phyloP scores from a whole-genome alignment of 23 red algal genomes.

The Chondrus crispus region DNA sequence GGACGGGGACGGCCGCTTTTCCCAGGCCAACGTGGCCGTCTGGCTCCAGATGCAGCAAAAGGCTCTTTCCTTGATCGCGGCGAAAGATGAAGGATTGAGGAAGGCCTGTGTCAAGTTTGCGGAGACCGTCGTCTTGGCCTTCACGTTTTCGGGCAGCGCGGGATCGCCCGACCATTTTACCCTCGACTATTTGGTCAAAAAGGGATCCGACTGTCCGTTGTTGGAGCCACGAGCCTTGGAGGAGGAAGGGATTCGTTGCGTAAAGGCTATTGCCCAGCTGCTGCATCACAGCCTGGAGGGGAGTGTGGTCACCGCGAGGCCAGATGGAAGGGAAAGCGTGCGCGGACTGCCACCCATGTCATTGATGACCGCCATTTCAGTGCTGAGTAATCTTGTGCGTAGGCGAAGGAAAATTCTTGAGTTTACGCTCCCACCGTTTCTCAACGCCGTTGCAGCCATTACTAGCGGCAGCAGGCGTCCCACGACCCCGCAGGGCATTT shows the following conservation, averaged over 20 bases:
- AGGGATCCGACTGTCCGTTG: constrained; percentile 13
- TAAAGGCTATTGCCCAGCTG: constrained; percentile 34
- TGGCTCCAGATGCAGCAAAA: constrained; percentile 55
- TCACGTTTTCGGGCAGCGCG: constrained; percentile 41
- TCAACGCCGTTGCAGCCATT: constrained; percentile 46
- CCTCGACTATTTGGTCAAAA: constrained; percentile 48
- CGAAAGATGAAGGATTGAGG: constrained; percentile 39
- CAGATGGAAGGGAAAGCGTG: neutral
- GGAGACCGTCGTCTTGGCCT: constrained; percentile 51
- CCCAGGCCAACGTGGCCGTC: constrained; percentile 5
- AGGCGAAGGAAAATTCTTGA: constrained; percentile 44
- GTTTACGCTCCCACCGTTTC: constrained; percentile 55
- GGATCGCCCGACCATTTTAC: constrained; percentile 63
- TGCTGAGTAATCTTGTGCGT: constrained; percentile 60
- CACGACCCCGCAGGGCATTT: neutral
- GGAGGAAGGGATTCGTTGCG: constrained; percentile 33
- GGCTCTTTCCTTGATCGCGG: constrained; percentile 27
- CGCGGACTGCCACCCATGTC: constrained; percentile 45
- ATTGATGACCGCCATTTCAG: constrained; percentile 63
- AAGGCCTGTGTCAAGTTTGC: constrained; percentile 60
- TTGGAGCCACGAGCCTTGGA: constrained; percentile 27
- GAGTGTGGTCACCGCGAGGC: neutral
- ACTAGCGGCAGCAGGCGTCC: neutral
- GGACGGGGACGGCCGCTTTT: constrained; percentile 19
- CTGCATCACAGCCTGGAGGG: constrained; percentile 39